These are phyloP conservation scores for Backusella liffmaniae DNA, from an alignment of 192 early-diverging fungal genomes.

Conservation along the genomic window DNA sequence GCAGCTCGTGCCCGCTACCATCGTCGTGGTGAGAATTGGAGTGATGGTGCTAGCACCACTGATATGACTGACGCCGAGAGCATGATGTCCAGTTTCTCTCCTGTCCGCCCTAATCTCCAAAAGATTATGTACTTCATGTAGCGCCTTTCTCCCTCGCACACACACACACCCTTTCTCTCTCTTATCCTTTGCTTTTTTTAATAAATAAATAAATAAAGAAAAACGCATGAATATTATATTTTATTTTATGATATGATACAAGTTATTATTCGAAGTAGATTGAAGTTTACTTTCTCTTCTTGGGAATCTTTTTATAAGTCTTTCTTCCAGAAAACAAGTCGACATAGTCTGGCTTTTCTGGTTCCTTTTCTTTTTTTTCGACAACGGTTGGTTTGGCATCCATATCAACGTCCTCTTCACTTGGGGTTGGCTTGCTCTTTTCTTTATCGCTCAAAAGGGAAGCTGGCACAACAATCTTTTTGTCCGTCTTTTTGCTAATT, in stretches of 20 bases:
- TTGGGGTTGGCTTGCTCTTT: background rate
- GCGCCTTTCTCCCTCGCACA: background rate
- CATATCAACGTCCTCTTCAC: conserved; percentile 12
- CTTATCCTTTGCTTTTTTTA: background rate
- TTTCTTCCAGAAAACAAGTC: conserved; percentile 35
- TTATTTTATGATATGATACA: background rate
- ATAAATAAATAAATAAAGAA: background rate
- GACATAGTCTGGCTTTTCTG: conserved; percentile 32
- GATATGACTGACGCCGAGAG: conserved; percentile 20
- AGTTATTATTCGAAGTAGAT: background rate
- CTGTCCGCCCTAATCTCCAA: conserved; percentile 39
- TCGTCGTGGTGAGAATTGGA: conserved; percentile 54
- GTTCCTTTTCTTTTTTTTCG: background rate
- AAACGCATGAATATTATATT: background rate
- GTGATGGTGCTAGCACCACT: conserved; percentile 34
- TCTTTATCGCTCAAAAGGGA: background rate
- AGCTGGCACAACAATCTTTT: conserved; percentile 1
- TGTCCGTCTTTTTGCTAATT: background rate
- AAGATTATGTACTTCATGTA: conserved; percentile 36
- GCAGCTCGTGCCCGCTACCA: conserved; percentile 87
- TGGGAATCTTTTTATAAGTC: conserved; percentile 28
- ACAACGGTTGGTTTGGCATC: background rate
- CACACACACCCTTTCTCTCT: background rate
- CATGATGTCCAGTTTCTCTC: conserved; percentile 29
- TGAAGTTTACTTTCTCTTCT: conserved; percentile 13